phyloP scores from a whole-genome alignment of 2,329 filamentous ascomycete species.

The Moelleriella libera region DNA sequence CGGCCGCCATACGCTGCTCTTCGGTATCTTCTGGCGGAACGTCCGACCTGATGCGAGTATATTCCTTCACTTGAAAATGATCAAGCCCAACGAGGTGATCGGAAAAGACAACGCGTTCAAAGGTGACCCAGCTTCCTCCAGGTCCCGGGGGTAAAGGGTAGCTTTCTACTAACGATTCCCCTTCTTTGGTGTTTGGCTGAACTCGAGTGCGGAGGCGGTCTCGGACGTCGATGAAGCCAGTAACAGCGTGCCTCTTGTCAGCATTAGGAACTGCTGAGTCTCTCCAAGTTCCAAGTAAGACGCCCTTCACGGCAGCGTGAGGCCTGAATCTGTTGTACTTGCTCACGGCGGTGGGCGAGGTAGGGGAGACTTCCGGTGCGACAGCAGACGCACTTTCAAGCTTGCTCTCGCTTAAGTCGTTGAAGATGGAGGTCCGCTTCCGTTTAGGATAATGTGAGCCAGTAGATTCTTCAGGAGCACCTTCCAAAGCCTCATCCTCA shows the following conservation, averaged over 20 bases:
- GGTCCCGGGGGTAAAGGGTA: constrained; percentile 41
- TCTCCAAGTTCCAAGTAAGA: constrained; percentile 45
- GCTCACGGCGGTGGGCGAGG: constrained; percentile 4
- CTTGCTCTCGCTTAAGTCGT: constrained; percentile 33
- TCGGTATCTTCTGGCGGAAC: constrained; percentile 17
- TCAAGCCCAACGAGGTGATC: constrained; percentile 40
- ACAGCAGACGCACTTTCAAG: constrained; percentile 20
- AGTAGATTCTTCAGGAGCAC: constrained; percentile 22
- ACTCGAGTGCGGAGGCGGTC: constrained; percentile 47
- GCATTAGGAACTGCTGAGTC: constrained; percentile 36
- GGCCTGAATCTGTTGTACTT: constrained; percentile 5
- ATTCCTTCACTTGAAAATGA: constrained; percentile 46
- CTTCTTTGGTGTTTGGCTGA: constrained; percentile 32
- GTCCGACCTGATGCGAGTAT: constrained; percentile 39
- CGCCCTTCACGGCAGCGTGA: constrained; percentile 23
- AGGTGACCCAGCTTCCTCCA: constrained; percentile 50
- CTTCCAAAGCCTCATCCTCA: constrained; percentile 30
- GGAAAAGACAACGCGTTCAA: constrained; percentile 45
- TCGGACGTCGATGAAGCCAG: constrained; percentile 47
- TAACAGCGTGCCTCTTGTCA: constrained; percentile 40
- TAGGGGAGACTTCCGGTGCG: constrained; percentile 14
- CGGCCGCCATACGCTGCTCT: constrained; percentile 21
- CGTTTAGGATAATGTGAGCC: constrained; percentile 36
- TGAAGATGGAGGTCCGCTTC: constrained; percentile 37
- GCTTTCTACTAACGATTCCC: constrained; percentile 29